phyloP scores from a whole-genome alignment of 2,329 filamentous ascomycete species.

The Leptodontidium sp. region DNA sequence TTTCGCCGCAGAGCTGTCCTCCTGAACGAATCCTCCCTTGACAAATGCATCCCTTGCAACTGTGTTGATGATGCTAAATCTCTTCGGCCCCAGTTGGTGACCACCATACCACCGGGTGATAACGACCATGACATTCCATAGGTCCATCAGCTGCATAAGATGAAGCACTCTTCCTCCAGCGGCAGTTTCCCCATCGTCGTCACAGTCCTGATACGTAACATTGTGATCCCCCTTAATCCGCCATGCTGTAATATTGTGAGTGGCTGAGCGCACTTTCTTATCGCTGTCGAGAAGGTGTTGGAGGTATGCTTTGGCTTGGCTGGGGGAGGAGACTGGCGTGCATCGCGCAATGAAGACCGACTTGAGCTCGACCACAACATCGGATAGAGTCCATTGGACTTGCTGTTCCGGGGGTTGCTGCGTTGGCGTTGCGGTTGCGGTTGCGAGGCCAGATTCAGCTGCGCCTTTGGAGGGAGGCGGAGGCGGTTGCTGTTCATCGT shows the following conservation, averaged over 20 bases:
- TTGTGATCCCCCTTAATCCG: constrained; percentile 70
- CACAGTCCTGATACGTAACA: constrained; percentile 82
- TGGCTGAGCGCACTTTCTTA: constrained; percentile 83
- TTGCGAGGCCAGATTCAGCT: too few relatives aligned
- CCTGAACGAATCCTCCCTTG: constrained; percentile 73
- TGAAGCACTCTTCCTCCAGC: constrained; percentile 87
- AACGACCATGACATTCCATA: constrained; percentile 92
- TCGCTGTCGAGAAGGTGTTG: constrained; percentile 81
- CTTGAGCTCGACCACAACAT: constrained; percentile 79
- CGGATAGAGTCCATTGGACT: constrained; percentile 74
- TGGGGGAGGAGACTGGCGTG: constrained; percentile 72
- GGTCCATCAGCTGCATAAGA: constrained; percentile 92
- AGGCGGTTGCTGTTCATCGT: too few relatives aligned
- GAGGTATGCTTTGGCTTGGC: constrained; percentile 75
- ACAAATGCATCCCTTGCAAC: constrained; percentile 86
- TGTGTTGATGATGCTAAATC: constrained; percentile 90
- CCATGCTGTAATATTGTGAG: constrained; percentile 97
- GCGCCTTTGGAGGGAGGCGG: too few relatives aligned
- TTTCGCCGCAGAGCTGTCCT: constrained; percentile 56
- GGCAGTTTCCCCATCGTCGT: constrained; percentile 95
- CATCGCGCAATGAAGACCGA: constrained; percentile 87
- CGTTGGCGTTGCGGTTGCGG: too few relatives aligned
- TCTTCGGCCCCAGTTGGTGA: constrained; percentile 83
- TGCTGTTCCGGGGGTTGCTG: too few relatives aligned
- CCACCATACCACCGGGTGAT: constrained; percentile 97